Percentiles rank a stretch among this genome's conserved stretches.
Evolutionary conservation across 306 rosid genomes (phyloP).

Genomic region (Citrullus amarus): DNA sequence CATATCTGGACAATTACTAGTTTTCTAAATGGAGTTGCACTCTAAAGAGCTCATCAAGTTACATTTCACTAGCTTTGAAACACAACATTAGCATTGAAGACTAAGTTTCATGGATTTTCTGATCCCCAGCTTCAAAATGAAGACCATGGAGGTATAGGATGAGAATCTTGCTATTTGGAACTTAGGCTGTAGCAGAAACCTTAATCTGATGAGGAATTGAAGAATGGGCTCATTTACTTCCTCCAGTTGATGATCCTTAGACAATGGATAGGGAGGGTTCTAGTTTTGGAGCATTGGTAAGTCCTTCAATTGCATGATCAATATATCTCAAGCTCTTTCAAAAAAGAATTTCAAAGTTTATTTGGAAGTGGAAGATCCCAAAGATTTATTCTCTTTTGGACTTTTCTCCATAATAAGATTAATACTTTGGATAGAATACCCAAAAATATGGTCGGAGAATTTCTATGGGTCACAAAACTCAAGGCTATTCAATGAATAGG

Average conservation of each 20-base stretch:
- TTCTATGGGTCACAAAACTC: neutral
- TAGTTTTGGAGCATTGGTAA: neutral
- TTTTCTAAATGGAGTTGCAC: neutral
- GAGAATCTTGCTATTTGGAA: neutral
- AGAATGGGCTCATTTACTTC: neutral
- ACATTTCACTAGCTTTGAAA: neutral
- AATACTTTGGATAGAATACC: neutral
- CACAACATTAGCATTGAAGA: neutral
- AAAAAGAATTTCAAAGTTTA: neutral
- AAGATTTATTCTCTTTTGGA: neutral
- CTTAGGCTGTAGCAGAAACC: neutral
- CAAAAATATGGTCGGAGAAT: neutral
- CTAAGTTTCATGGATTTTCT: neutral
- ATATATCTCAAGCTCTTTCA: neutral
- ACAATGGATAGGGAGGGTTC: neutral
- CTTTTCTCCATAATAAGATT: neutral
- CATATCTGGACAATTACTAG: neutral
- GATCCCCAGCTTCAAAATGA: neutral
- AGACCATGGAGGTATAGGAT: neutral
- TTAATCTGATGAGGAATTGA: neutral
- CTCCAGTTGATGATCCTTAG: neutral
- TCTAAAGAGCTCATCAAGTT: neutral
- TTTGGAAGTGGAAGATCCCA: neutral
- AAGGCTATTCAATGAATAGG: neutral
- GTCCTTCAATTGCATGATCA: neutral